Conservation (phyloP, 208 protist species). For the Trypanosoma congolense region DNA sequence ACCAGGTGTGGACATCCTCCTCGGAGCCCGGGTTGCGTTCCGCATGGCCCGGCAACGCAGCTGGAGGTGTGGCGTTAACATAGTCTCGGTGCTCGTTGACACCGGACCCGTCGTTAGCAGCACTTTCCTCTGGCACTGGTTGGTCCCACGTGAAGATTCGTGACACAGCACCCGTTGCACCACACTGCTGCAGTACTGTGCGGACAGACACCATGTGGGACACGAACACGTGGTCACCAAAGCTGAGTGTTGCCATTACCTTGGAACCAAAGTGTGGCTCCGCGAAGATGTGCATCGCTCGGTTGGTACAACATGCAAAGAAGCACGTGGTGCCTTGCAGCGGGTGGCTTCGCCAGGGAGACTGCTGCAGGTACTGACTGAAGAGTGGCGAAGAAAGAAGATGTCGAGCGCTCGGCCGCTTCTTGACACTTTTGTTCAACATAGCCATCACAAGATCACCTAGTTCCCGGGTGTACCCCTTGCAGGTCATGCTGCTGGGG, state of each 20-base stretch:
- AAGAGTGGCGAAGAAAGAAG: conserved; percentile 43
- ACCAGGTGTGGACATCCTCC: conserved; percentile 2
- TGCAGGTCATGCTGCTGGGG: not conserved
- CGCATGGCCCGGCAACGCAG: too few species aligned
- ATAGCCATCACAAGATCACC: conserved; percentile 24
- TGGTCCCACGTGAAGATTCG: not conserved
- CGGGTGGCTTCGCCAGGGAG: conserved; percentile 23
- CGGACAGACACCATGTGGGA: conserved; percentile 1
- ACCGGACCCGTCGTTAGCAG: not conserved
- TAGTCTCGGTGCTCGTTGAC: not conserved
- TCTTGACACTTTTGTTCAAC: conserved; percentile 12
- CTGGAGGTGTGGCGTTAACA: too few species aligned
- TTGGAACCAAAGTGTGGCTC: conserved; percentile 14
- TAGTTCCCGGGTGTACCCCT: conserved; percentile 11
- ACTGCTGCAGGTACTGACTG: conserved; percentile 12
- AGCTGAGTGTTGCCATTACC: conserved; percentile 7
- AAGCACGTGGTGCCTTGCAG: conserved; percentile 19
- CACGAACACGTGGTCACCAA: conserved; percentile 19
- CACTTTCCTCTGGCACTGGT: not conserved
- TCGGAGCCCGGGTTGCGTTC: not conserved
- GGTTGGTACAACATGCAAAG: conserved; percentile 22
- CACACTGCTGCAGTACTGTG: not conserved
- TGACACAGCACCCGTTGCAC: conserved; percentile 1
- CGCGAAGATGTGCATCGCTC: conserved; percentile 22
- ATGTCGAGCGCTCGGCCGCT: conserved; percentile 16